Base-by-base conservation (phyloP, 768 basidiomycete genomes). In the Boletus rex-veris region DNA sequence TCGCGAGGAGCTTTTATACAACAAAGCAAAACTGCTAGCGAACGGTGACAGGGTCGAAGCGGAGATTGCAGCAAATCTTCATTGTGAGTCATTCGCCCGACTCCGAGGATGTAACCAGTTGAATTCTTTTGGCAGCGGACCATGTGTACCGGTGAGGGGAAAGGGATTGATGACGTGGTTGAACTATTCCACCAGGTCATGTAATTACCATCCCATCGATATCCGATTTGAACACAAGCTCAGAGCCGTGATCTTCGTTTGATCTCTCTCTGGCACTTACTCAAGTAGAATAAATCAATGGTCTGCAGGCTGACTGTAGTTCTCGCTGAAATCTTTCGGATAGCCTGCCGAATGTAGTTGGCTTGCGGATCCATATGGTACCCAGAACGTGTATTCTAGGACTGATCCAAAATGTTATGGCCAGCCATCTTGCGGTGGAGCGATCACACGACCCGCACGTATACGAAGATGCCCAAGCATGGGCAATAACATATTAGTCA, bases 31-130 rank as follows among this genome's bases (percentile, higher is more conserved):
- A 73, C 81, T 99, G 50, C 81, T 99, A 31, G 86, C 92, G 24
- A 98, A 96, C 65, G 96, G 97, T 50, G 97, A 98, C 75, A 77
- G 91, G 62, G 92, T 93, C 52, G 97, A 99, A 72, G 92, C 95
- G 26, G 97, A 98, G 75, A 92, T 99, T 64, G 95, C 95, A 51
- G 95, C 97, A 43, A 98, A 98, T 73, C 73, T 93, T 58, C 78
- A 90, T 65, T 76, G 90, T 91, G 68, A 60, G 80, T 70, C 49
- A 48, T 40, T 41, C 40, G 50, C 47, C 26, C 31, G 42, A 40
- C 57, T 50, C 36, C 31, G 35, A 48, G 18, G 64, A 52, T 58
- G 57, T 59, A 21, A 12, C 58, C 35, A 42, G 40, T 53, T 66
- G 47, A 69, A 19, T 55, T 56, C 47, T 69, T 55, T 58, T 53